Percentiles rank a stretch among this genome's conserved stretches.
phyloP scores from a whole-genome alignment of 495 filamentous ascomycete species.

The Podospora anserina region DNA sequence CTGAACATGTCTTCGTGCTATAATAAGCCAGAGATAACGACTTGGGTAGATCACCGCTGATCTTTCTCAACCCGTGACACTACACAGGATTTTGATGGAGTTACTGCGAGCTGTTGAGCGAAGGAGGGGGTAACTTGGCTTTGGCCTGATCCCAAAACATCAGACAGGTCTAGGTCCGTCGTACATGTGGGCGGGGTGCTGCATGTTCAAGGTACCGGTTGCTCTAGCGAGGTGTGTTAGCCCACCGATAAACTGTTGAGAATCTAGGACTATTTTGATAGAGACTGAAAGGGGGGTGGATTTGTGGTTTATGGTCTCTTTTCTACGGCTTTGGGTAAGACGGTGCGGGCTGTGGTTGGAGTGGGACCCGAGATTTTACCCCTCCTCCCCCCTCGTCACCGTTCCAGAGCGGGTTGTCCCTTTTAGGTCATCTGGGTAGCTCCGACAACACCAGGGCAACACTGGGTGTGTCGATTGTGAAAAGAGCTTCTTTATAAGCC shows the following conservation, averaged over 20 bases:
- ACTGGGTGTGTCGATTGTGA: neutral
- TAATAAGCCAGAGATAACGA: neutral
- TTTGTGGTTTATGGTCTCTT: neutral
- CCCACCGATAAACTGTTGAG: neutral
- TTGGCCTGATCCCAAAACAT: neutral
- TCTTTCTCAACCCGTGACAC: neutral
- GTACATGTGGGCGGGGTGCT: no score
- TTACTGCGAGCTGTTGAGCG: slow-evolving; percentile 6
- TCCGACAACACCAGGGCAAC: neutral
- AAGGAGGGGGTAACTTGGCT: neutral
- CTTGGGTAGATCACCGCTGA: slow-evolving; percentile 2
- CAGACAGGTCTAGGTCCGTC: neutral
- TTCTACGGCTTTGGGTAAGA: neutral
- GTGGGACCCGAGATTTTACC: neutral
- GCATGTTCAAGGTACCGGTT: no score
- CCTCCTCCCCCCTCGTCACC: neutral
- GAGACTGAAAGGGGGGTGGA: neutral
- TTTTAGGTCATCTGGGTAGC: neutral
- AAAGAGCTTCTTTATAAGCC: neutral
- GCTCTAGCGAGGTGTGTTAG: neutral
- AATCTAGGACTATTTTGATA: neutral
- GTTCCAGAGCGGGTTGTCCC: no score
- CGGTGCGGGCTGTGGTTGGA: neutral
- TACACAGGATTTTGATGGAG: neutral
- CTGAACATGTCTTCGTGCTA: neutral